phyloP scores from a whole-genome alignment of 176 grass and related monocot species.

The Oryza australiensis region DNA sequence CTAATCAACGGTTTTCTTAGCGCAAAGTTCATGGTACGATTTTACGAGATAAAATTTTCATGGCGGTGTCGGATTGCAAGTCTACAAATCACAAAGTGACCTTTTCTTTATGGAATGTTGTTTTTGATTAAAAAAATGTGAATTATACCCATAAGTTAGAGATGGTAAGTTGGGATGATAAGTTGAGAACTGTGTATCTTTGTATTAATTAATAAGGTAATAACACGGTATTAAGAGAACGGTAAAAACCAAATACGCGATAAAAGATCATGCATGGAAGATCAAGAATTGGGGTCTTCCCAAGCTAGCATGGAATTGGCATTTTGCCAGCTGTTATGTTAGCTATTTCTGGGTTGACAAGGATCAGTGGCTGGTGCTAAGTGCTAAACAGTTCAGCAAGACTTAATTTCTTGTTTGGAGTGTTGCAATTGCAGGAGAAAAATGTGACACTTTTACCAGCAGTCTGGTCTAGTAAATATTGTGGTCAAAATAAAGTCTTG shows the following conservation, averaged over 20 bases:
- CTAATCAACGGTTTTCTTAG: not conserved
- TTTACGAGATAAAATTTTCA: too few relatives aligned
- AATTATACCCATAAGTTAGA: not conserved
- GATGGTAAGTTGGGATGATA: not conserved
- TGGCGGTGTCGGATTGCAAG: too few relatives aligned
- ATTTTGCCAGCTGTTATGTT: conserved; percentile 11
- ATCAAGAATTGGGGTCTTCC: not conserved
- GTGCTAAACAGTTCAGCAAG: not conserved
- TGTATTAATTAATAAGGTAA: not conserved
- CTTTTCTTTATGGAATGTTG: not conserved
- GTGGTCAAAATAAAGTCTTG: not conserved
- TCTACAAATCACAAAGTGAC: not conserved
- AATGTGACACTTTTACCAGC: not conserved
- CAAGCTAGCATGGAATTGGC: not conserved
- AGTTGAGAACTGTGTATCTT: not conserved
- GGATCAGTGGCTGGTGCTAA: not conserved
- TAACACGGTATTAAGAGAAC: not conserved
- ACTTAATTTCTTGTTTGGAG: not conserved
- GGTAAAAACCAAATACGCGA: not conserved
- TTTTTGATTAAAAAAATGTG: not conserved
- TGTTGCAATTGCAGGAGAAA: not conserved
- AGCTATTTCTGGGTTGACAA: not conserved
- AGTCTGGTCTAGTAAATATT: not conserved
- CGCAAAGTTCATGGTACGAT: not conserved
- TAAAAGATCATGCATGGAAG: not conserved